Conservation (phyloP, 2,329 filamentous ascomycete species). For the Penicillium sclerotiorum region DNA sequence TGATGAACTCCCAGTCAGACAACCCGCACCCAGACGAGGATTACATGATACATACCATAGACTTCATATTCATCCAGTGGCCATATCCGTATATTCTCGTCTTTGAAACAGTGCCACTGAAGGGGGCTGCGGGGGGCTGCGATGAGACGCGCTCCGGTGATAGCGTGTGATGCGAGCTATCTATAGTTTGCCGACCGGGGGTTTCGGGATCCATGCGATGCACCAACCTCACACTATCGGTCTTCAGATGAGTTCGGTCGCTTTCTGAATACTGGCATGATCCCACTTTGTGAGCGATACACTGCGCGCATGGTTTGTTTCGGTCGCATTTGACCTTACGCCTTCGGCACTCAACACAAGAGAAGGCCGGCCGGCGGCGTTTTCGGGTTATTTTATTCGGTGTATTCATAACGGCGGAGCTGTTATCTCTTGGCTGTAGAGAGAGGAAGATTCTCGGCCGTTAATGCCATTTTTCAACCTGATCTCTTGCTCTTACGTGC, state of each 20-base stretch:
- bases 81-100: conserved; percentile 29
- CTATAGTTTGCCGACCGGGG: no score
- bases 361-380: conserved; percentile 24
- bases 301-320: conserved; percentile 25
- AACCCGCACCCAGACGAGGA: background rate
- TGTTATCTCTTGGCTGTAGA: no score
- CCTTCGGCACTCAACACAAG: conserved; percentile 33
- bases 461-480: no score
- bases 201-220: background rate
- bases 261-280: conserved; percentile 18
- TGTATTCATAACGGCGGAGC: background rate
- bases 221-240: no score
- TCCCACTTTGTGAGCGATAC: conserved; percentile 15
- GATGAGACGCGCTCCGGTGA: no score
- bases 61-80: conserved; percentile 27
- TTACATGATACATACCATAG: conserved; percentile 20
- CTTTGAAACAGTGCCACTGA: conserved; percentile 25
- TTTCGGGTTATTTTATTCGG: conserved; percentile 1
- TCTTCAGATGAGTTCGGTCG: background rate
- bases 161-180: background rate
- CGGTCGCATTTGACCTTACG: conserved; percentile 37
- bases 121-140: background rate
- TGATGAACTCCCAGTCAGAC: background rate
- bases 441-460: no score
- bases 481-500: no score